These are phyloP conservation scores for Trichoderma atrobrunneum DNA, from an alignment of 2,329 filamentous ascomycete genomes.

Conservation along the genomic window DNA sequence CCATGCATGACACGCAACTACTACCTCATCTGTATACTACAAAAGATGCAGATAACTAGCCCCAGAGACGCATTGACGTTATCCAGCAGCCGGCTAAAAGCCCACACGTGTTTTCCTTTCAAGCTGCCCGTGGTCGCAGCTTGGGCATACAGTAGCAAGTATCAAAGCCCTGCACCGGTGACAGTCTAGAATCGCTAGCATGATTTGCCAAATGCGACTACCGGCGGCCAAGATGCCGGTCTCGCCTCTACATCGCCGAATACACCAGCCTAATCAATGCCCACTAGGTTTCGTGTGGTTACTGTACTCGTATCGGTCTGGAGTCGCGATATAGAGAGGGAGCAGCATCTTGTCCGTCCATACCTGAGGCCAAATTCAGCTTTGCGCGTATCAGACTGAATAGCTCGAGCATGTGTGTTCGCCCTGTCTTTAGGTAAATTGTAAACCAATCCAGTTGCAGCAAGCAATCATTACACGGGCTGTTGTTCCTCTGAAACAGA, in stretches of 20 bases:
- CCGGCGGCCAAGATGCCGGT: neutral
- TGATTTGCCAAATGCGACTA: neutral
- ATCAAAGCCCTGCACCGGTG: neutral
- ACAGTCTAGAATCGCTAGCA: neutral
- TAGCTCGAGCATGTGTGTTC: neutral
- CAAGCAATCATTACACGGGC: neutral
- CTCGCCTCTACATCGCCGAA: neutral
- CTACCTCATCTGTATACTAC: neutral
- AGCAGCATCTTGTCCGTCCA: neutral
- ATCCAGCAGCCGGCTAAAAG: neutral
- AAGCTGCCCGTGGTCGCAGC: neutral
- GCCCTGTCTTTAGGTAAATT: neutral
- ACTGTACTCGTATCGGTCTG: neutral
- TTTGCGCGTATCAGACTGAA: neutral
- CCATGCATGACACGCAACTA: neutral
- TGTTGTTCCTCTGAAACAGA: neutral
- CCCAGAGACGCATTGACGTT: neutral
- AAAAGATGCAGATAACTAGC: neutral
- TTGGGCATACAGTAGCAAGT: neutral
- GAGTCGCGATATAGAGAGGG: neutral
- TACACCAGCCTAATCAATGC: neutral
- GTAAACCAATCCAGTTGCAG: neutral
- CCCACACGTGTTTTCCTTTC: neutral
- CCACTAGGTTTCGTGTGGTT: neutral
- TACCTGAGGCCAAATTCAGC: neutral